Conservation (phyloP, 371 early-diverging fungal genomes). For the Mortierella sp. region DNA sequence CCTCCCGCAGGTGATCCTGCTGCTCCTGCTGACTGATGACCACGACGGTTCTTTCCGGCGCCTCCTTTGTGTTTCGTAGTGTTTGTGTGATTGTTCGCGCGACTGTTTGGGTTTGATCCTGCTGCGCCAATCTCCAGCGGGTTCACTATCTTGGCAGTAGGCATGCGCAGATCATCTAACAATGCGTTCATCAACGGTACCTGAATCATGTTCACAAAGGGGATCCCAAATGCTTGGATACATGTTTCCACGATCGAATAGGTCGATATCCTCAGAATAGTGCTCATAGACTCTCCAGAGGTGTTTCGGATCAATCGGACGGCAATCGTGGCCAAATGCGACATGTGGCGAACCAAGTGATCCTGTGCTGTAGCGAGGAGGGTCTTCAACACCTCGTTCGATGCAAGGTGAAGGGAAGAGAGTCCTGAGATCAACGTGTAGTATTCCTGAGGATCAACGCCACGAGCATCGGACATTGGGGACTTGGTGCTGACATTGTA, state of each 20-base stretch:
- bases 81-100: conserved; percentile 39
- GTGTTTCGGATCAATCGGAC: conserved; percentile 40
- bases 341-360: conserved; percentile 46
- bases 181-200: conserved; percentile 40
- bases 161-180: conserved; percentile 47
- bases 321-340: conserved; percentile 38
- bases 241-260: conserved; percentile 41
- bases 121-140: conserved; percentile 42
- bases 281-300: conserved; percentile 18
- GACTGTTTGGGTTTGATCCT: conserved; percentile 33
- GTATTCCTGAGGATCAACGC: conserved; percentile 47
- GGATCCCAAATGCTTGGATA: conserved; percentile 50
- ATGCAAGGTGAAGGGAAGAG: conserved; percentile 29
- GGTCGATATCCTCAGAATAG: conserved; percentile 29
- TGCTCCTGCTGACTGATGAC: conserved; percentile 6
- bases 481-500: conserved; percentile 38
- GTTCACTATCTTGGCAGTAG: conserved; percentile 35
- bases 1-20: conserved; percentile 11
- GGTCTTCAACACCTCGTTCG: conserved; percentile 35
- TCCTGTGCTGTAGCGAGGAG: conserved; percentile 40
- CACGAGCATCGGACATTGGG: conserved; percentile 46
- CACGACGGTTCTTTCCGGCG: conserved; percentile 49
- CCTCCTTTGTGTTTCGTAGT: conserved; percentile 42
- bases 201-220: conserved; percentile 46
- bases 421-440: conserved; percentile 35